A percentile compares a stretch with the other conserved stretches of the same genome.
Evolutionary conservation across 306 rosid genomes (phyloP).

Genomic region (Morella rubra): DNA sequence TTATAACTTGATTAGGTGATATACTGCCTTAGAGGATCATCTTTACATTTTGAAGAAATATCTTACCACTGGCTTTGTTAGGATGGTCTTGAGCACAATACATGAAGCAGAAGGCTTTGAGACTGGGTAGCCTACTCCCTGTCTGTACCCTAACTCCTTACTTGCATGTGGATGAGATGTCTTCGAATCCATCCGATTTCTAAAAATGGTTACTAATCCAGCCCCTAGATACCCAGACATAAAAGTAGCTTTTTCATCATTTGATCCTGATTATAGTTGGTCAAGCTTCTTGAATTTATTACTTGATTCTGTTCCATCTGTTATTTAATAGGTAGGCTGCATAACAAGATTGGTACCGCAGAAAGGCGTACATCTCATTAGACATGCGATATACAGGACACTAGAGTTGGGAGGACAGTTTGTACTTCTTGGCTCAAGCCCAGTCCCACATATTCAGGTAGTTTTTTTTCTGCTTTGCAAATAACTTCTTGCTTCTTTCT

Average conservation of each 20-base stretch:
- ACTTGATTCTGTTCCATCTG: slow-evolving; percentile 23
- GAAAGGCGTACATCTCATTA: slow-evolving; percentile 93
- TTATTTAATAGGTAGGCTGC: slow-evolving; percentile 72
- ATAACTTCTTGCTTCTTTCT: neutral
- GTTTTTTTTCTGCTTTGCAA: neutral
- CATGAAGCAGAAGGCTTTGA: neutral
- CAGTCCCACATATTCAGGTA: slow-evolving; percentile 89
- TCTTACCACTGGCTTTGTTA: neutral
- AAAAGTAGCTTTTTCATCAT: neutral
- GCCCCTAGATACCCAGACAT: too few species aligned
- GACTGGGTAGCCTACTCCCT: neutral
- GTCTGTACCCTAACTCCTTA: neutral
- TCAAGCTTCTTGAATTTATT: slow-evolving; percentile 23
- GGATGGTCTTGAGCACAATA: neutral
- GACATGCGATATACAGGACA: slow-evolving; percentile 88
- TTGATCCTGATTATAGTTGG: slow-evolving; percentile 7
- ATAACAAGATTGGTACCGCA: slow-evolving; percentile 98
- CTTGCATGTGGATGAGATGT: too few species aligned
- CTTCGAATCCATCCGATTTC: too few species aligned
- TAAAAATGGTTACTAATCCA: too few species aligned
- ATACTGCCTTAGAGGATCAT: neutral
- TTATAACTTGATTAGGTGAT: neutral
- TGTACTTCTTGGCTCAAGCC: slow-evolving; percentile 95
- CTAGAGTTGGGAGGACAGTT: slow-evolving; percentile 93
- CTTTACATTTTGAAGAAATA: neutral